Conservation (phyloP, 2,329 filamentous ascomycete genomes). For the Karstenula rhodostoma region DNA sequence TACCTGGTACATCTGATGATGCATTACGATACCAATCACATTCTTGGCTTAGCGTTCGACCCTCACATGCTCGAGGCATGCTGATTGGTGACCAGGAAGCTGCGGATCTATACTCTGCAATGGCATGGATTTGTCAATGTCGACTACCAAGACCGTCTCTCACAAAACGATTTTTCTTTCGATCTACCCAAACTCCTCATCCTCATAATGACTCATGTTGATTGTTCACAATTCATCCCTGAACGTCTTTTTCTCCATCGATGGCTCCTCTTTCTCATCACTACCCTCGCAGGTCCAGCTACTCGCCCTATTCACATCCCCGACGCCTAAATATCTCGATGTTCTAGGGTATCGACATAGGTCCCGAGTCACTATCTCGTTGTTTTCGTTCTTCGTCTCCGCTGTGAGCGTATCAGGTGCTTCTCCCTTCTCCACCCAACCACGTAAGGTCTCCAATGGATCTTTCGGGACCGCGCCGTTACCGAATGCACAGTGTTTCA, state of each 20-base stretch:
- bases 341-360: constrained; percentile 1
- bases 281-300: constrained; percentile 3
- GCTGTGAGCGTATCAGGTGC: constrained; percentile 30
- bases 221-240: not conserved
- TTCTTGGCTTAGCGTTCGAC: no score
- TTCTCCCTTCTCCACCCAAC: constrained; percentile 41
- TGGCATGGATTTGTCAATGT: no score
- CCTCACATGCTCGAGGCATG: no score
- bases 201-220: not conserved
- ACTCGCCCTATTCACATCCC: constrained; percentile 4
- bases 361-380: constrained; percentile 3
- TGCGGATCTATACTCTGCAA: no score
- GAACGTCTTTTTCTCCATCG: not conserved
- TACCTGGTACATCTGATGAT: no score
- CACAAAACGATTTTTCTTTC: no score
- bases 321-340: not conserved
- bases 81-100: no score
- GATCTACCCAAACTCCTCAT: no score
- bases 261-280: not conserved
- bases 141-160: no score
- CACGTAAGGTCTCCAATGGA: constrained; percentile 30
- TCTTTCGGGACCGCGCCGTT: constrained; percentile 30
- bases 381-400: constrained; percentile 11
- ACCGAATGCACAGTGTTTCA: constrained; percentile 37
- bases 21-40: no score